A percentile compares a stretch with the other conserved stretches of the same genome.
Conservation (phyloP, 164 flowering plant genomes). For the Sedum album region DNA sequence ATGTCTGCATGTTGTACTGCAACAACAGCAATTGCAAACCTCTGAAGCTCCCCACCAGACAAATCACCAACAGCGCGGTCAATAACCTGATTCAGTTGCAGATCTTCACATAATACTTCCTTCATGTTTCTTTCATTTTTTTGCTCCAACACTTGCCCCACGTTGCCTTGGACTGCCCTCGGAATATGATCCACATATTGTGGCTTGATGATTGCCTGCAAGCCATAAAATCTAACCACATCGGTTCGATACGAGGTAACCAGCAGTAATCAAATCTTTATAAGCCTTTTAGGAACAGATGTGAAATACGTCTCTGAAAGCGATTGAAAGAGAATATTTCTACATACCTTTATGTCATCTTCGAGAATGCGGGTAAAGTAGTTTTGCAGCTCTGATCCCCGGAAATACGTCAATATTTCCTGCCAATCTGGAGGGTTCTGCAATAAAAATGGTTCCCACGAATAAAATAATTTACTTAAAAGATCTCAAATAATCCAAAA, state of each 20-base stretch:
- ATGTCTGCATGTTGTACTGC: conserved; percentile 92
- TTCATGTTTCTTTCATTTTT: conserved; percentile 86
- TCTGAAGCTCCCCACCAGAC: conserved; percentile 98
- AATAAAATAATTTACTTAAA: neutral
- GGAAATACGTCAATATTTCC: conserved; percentile 86
- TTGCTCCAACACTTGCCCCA: conserved; percentile 89
- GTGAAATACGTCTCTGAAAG: neutral
- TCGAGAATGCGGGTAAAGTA: conserved; percentile 94
- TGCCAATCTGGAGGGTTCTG: conserved; percentile 99
- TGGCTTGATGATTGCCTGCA: conserved; percentile 92
- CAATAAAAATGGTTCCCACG: conserved; percentile 6
- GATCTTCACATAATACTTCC: conserved; percentile 59
- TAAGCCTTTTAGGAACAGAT: neutral
- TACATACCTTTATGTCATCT: conserved; percentile 81
- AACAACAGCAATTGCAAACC: conserved; percentile 98
- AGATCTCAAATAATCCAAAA: neutral
- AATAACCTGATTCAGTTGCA: conserved; percentile 84
- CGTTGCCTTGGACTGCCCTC: conserved; percentile 93
- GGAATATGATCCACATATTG: conserved; percentile 98
- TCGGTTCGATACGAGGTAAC: neutral
- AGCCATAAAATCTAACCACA: neutral
- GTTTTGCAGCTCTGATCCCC: conserved; percentile 97
- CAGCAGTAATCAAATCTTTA: neutral
- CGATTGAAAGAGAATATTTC: neutral
- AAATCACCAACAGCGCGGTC: conserved; percentile 93